Base-by-base conservation (phyloP, 2,329 filamentous ascomycete genomes). In the Beauveria rudraprayagi region DNA sequence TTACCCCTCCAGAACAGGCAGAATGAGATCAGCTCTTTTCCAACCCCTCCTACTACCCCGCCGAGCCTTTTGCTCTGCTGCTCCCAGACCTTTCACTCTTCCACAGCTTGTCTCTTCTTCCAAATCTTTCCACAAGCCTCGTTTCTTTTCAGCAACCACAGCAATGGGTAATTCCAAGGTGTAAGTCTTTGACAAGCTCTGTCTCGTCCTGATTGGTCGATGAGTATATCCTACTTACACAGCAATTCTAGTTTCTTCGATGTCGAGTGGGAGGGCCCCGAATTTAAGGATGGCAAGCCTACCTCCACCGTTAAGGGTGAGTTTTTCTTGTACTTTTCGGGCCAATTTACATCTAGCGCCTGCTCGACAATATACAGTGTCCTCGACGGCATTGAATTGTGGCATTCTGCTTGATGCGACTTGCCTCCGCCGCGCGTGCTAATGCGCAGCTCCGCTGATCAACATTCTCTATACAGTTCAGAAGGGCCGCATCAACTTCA, bases 401-500 rank as follows among this genome's bases (percentile, higher is more conserved):
- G 19, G 17, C 28, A 9, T 11, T 40, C 26, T 51, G n/a, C 46
- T 34, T 17, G 24, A 61, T 19, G 34, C 59, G n/a, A 43, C 53
- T 34, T 26, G 11, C 34, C 24, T 11, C 30, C 10, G 34, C 51
- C 41, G n/a, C 58, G 50, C 48, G 28, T 26, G 46, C 57, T 5
- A 46, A 10, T 48, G 50, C 51, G 48, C n/a, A 48, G 59, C 59
- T 46, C 53, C 30, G 54, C 56, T 62, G 24, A 62, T 43, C 41
- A 24, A 50, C 10, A 51, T 64, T 63, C 46, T 61, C 56, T 24
- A 52, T 73, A 66, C 68, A 91, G 91, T 77, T 64, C 89, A 94
- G 79, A 70, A 69, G 57, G 91, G 89, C 71, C 88, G 89, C 74
- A 90, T 97, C 83, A 89, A 85, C 81, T 95, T 97, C 83, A 86